These are phyloP conservation scores for Xylaria telfairii DNA, from an alignment of 495 filamentous ascomycete species.

Conservation along the genomic window DNA sequence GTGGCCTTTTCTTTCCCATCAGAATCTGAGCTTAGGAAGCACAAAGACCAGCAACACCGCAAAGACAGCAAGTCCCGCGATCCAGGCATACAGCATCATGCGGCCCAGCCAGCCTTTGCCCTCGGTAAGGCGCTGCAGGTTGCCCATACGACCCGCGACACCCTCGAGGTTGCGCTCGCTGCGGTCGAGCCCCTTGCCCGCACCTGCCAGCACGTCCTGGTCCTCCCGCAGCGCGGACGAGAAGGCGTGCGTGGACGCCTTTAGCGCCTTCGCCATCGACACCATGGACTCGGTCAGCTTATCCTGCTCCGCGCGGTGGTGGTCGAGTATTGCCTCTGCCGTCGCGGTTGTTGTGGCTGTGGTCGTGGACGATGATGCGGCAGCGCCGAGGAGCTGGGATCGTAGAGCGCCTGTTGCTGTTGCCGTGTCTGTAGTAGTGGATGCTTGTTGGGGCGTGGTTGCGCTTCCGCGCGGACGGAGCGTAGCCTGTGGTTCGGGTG, in stretches of 20 bases:
- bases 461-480: constrained; percentile 34
- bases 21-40: constrained; percentile 86
- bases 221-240: constrained; percentile 73
- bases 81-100: constrained; percentile 82
- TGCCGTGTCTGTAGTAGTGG: constrained; percentile 29
- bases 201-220: constrained; percentile 69
- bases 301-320: constrained; percentile 82
- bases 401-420: constrained; percentile 36
- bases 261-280: constrained; percentile 76
- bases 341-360: constrained; percentile 45
- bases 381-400: constrained; percentile 47
- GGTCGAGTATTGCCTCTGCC: constrained; percentile 72
- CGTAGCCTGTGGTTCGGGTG: too few species aligned
- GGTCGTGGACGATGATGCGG: constrained; percentile 31
- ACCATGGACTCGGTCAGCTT: constrained; percentile 81
- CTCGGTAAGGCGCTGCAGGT: constrained; percentile 75
- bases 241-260: constrained; percentile 74
- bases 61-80: constrained; percentile 77
- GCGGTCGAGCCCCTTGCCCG: constrained; percentile 75
- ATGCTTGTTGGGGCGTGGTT: constrained; percentile 28
- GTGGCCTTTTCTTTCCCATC: constrained; percentile 20
- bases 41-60: constrained; percentile 79
- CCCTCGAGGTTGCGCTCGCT: constrained; percentile 76
- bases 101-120: constrained; percentile 87
- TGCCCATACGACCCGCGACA: constrained; percentile 75